These are phyloP conservation scores for Ustilago curta DNA, from an alignment of 1,284 basidiomycete genomes.

Conservation along the genomic window DNA sequence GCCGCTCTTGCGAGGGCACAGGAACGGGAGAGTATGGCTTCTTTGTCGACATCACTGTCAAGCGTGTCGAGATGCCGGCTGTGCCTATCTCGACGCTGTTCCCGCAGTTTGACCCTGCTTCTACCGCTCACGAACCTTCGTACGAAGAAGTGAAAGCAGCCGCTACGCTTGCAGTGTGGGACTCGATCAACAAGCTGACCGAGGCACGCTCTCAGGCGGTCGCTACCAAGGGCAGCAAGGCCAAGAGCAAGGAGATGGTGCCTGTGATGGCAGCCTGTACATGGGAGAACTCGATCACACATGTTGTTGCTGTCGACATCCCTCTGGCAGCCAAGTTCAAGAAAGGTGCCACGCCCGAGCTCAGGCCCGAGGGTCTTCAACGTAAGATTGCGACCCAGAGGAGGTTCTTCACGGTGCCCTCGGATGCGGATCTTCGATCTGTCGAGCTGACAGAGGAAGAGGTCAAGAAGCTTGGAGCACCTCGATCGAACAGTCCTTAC, in stretches of 20 bases:
- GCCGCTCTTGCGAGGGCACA: slow-evolving; percentile 49
- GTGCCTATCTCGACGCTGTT: slow-evolving; percentile 48
- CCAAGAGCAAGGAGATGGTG: slow-evolving; percentile 43
- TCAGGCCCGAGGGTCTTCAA: slow-evolving; percentile 32
- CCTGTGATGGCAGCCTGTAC: slow-evolving; percentile 57
- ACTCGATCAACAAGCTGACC: slow-evolving; percentile 47
- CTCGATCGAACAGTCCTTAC: not conserved
- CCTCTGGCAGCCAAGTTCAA: slow-evolving; percentile 50
- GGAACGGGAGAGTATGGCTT: slow-evolving; percentile 53
- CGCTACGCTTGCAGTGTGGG: slow-evolving; percentile 42
- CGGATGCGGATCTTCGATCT: slow-evolving; percentile 40
- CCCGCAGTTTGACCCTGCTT: slow-evolving; percentile 18
- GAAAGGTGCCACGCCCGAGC: slow-evolving; percentile 23
- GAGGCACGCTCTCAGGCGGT: slow-evolving; percentile 17
- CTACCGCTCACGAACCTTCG: slow-evolving; percentile 14
- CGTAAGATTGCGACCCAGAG: slow-evolving; percentile 38
- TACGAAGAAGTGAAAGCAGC: slow-evolving; percentile 48
- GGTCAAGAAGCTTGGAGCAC: slow-evolving; percentile 23
- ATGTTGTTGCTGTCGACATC: slow-evolving; percentile 43
- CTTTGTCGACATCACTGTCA: slow-evolving; percentile 55
- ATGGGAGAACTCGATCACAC: slow-evolving; percentile 53
- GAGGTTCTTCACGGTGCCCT: slow-evolving; percentile 51
- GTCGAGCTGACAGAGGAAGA: slow-evolving; percentile 41
- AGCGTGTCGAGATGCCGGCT: slow-evolving; percentile 55
- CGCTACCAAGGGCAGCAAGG: slow-evolving; percentile 18